Evolutionary conservation across 257 asterid genomes (phyloP).

Genomic region (Nicotiana benthamiana): DNA sequence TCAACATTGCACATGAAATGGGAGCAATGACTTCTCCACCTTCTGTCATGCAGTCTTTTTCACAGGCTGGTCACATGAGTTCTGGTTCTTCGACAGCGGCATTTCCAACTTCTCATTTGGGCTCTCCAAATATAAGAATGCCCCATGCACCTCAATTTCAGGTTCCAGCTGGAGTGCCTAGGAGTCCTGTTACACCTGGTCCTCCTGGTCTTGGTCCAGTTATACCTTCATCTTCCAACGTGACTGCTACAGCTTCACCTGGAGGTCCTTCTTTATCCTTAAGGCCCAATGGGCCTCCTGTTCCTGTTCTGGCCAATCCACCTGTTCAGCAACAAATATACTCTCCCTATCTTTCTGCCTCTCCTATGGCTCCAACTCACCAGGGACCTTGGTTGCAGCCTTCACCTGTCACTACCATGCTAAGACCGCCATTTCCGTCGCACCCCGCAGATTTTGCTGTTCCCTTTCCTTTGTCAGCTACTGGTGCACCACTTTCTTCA

Average conservation of each 20-base stretch:
- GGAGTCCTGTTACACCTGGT: slow-evolving; percentile 39
- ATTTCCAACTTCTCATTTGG: slow-evolving; percentile 33
- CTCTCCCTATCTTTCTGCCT: slow-evolving; percentile 41
- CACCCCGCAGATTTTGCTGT: slow-evolving; percentile 46
- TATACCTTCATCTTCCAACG: slow-evolving; percentile 36
- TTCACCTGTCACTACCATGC: slow-evolving; percentile 50
- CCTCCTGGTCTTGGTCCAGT: slow-evolving; percentile 58
- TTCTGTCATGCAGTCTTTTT: slow-evolving; percentile 31
- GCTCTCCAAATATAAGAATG: slow-evolving; percentile 33
- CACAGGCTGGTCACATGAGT: slow-evolving; percentile 43
- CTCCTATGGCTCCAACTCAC: slow-evolving; percentile 49
- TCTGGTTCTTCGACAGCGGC: slow-evolving; percentile 30
- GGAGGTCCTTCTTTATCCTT: slow-evolving; percentile 32
- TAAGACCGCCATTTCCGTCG: slow-evolving; percentile 67
- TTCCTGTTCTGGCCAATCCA: slow-evolving; percentile 38
- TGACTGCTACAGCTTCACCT: slow-evolving; percentile 26
- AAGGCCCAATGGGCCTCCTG: slow-evolving; percentile 34
- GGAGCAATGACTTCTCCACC: slow-evolving; percentile 39
- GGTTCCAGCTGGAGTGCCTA: slow-evolving; percentile 42
- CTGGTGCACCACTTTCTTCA: slow-evolving; percentile 36
- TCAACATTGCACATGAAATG: slow-evolving; percentile 36
- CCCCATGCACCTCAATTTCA: slow-evolving; percentile 55
- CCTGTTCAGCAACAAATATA: slow-evolving; percentile 51
- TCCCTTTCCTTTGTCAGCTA: slow-evolving; percentile 50
- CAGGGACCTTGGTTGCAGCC: slow-evolving; percentile 82